These are phyloP conservation scores for Curvularia hawaiiensis DNA, from an alignment of 2,329 filamentous ascomycete species.

Conservation along the genomic window DNA sequence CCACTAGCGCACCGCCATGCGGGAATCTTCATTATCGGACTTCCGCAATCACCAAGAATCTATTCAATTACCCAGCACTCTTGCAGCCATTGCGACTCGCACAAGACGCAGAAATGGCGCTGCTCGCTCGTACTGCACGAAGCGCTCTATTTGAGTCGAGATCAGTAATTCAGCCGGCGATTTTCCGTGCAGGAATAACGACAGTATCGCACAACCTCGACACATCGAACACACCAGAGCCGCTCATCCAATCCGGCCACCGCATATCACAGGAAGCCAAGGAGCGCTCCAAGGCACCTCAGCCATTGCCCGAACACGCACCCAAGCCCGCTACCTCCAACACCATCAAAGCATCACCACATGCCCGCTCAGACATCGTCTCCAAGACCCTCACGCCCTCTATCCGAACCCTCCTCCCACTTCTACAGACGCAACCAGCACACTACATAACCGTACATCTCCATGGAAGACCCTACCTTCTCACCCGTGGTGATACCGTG, in stretches of 20 bases:
- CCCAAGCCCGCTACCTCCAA: constrained; percentile 20
- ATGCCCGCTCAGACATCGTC: constrained; percentile 35
- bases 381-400: constrained; percentile 57
- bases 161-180: constrained; percentile 56
- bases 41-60: constrained; percentile 21
- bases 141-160: constrained; percentile 68
- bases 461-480: constrained; percentile 78
- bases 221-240: constrained; percentile 43
- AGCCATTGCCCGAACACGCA: constrained; percentile 22
- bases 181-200: constrained; percentile 56
- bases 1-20: constrained; percentile 22
- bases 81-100: constrained; percentile 22
- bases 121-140: constrained; percentile 61
- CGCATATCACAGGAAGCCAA: constrained; percentile 35
- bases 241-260: constrained; percentile 57
- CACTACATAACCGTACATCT: constrained; percentile 84
- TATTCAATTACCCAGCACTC: constrained; percentile 11
- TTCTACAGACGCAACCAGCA: constrained; percentile 72
- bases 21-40: constrained; percentile 22
- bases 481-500: constrained; percentile 62
- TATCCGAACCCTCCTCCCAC: constrained; percentile 68
- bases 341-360: constrained; percentile 23
- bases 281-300: constrained; percentile 26
- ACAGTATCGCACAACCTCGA: constrained; percentile 50
- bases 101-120: constrained; percentile 33